Evolutionary conservation across 805 yeast species (phyloP), one percentile per base, ranked within the genome.

Genomic region (Blastobotrys attinorum): DNA sequence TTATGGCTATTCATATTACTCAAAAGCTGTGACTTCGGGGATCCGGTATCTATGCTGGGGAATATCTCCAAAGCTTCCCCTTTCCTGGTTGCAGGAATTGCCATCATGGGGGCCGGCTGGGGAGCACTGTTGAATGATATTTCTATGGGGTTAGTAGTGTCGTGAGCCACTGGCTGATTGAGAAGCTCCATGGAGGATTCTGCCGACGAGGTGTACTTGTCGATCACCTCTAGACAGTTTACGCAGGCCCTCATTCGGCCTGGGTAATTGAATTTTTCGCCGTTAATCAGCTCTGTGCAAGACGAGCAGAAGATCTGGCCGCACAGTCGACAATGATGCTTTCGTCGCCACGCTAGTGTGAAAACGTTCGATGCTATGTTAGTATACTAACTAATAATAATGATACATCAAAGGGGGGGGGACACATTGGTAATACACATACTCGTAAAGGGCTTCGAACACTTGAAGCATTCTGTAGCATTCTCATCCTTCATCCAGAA

Each of bases 401-500:
- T 11, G 34, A 10, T 6, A 11, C 13, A 37, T 11, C 7, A 15
- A 17, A 20, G 4, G 42, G 20, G n/a, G 20, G 17, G 17, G 22
- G 20, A 10, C 4, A n/a, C 8, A 37, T 22, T 39, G 11, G 29
- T 20, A 8, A 29, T 8, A 18, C 22, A 43, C 53, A 43, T 47
- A 44, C 53, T 83, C 1, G 83, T 76, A 58, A 90, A 90, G 2
- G 77, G 76, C 43, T 79, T 73, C 44, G 83, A 85, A 61, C 97
- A 90, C 13, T 81, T 72, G 46, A 87, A 77, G 57, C 98, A 90
- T 49, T 87, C 92, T 6, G 81, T 75, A 0, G 95, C 95, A 47
- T 87, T 84, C 34, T 90, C 84, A 65, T 90, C 97, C 55, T 89
- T 87, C 86, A 90, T 81, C 98, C 98, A 90, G 60, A 87, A 90